Evolutionary conservation across 2,329 filamentous ascomycete genomes (phyloP).

Genomic region (Talaromyces sp.): DNA sequence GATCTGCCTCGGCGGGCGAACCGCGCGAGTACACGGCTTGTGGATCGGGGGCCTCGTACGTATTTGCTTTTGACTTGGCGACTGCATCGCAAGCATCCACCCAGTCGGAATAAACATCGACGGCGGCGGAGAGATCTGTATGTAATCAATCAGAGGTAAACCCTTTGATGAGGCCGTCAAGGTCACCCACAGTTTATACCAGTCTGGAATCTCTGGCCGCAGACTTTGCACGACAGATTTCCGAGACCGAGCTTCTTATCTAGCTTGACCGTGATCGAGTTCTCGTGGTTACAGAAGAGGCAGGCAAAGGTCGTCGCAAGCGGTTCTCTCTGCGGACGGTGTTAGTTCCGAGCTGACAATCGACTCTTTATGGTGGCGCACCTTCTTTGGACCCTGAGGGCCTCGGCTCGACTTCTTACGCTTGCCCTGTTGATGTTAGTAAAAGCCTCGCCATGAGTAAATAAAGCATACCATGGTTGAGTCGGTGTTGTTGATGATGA

Average conservation of each 20-base stretch:
- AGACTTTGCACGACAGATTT: slow-evolving; percentile 83
- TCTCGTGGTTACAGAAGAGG: slow-evolving; percentile 98
- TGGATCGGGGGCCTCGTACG: slow-evolving; percentile 28
- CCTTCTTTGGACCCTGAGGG: slow-evolving; percentile 79
- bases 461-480: background rate
- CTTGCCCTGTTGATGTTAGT: slow-evolving; percentile 64
- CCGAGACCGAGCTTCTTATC: slow-evolving; percentile 91
- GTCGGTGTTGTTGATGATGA: background rate
- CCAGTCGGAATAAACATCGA: slow-evolving; percentile 98
- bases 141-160: slow-evolving; percentile 35
- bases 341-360: slow-evolving; percentile 15
- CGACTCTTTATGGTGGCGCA: slow-evolving; percentile 36
- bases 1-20: slow-evolving; percentile 13
- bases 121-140: slow-evolving; percentile 78
- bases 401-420: slow-evolving; percentile 82
- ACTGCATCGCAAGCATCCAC: slow-evolving; percentile 86
- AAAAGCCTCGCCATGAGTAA: background rate
- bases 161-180: background rate
- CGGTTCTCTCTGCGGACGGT: slow-evolving; percentile 40
- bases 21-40: slow-evolving; percentile 12
- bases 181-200: slow-evolving; percentile 77
- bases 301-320: slow-evolving; percentile 81
- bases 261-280: slow-evolving; percentile 82
- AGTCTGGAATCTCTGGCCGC: slow-evolving; percentile 89
- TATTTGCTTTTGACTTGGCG: slow-evolving; percentile 57